phyloP scores from a whole-genome alignment of 768 basidiomycete genomes.

The Xerocomellus chrysenteron region DNA sequence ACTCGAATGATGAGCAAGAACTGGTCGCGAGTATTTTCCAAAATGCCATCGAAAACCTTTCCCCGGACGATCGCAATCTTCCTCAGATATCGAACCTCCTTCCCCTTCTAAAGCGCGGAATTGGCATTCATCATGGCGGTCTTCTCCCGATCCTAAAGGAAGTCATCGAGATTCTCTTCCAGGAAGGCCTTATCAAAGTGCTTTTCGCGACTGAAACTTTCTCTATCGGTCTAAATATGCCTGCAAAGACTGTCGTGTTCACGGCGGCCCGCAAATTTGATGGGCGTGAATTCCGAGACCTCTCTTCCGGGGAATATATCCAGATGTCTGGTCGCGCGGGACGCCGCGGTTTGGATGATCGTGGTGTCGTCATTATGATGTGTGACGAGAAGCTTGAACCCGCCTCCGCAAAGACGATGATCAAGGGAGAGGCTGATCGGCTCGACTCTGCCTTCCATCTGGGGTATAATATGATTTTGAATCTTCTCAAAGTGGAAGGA shows the following conservation, averaged over 20 bases:
- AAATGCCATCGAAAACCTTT: conserved; percentile 89
- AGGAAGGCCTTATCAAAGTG: conserved; percentile 96
- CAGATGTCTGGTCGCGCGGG: conserved; percentile 99
- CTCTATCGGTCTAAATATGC: conserved; percentile 98
- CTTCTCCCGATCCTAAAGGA: conserved; percentile 97
- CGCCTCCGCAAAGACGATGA: conserved; percentile 88
- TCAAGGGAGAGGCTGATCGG: conserved; percentile 96
- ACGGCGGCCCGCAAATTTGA: conserved; percentile 95
- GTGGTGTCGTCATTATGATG: conserved; percentile 99
- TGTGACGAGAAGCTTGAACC: conserved; percentile 98
- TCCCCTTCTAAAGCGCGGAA: conserved; percentile 90
- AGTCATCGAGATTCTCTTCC: conserved; percentile 98
- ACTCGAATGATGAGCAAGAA: conserved; percentile 87
- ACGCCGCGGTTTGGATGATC: conserved; percentile 92
- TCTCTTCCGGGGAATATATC: conserved; percentile 96
- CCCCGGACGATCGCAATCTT: conserved; percentile 82
- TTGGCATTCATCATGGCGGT: conserved; percentile 98
- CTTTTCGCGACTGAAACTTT: conserved; percentile 99
- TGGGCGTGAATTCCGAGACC: conserved; percentile 88
- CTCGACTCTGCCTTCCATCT: conserved; percentile 98
- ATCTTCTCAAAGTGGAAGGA: conserved; percentile 97
- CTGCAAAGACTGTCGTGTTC: conserved; percentile 99
- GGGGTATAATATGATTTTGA: conserved; percentile 99
- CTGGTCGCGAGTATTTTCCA: conserved; percentile 86
- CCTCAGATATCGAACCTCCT: conserved; percentile 93